phyloP scores from a whole-genome alignment of 2,329 filamentous ascomycete species.

The Xylaria sp. region DNA sequence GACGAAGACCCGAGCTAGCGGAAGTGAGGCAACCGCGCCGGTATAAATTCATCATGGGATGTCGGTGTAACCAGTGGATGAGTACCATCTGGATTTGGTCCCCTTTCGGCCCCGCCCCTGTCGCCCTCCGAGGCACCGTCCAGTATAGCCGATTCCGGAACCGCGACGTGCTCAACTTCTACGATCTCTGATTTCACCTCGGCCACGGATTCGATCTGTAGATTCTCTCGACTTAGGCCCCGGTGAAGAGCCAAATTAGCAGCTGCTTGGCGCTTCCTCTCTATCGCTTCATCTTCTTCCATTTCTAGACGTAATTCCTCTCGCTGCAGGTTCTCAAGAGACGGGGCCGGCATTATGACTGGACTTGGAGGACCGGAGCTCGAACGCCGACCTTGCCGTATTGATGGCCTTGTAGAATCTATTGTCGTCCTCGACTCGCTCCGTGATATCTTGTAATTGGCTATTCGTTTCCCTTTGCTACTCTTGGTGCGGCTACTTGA shows the following conservation, averaged over 20 bases:
- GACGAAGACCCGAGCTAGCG: slow-evolving; percentile 47
- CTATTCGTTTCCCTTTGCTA: slow-evolving; percentile 68
- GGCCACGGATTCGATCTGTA: slow-evolving; percentile 51
- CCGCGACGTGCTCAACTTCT: slow-evolving; percentile 46
- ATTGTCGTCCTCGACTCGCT: slow-evolving; percentile 70
- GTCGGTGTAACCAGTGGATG: slow-evolving; percentile 24
- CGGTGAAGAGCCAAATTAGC: slow-evolving; percentile 61
- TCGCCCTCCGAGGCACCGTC: slow-evolving; percentile 43
- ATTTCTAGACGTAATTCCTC: slow-evolving; percentile 64
- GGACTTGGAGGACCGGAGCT: slow-evolving; percentile 51
- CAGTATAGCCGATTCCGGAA: slow-evolving; percentile 44
- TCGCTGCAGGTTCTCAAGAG: slow-evolving; percentile 62
- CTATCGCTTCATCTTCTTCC: slow-evolving; percentile 65
- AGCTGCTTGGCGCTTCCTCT: slow-evolving; percentile 64
- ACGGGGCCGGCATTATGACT: slow-evolving; percentile 55
- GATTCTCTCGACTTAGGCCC: slow-evolving; percentile 56
- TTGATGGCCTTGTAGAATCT: slow-evolving; percentile 53
- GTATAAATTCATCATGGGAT: slow-evolving; percentile 59
- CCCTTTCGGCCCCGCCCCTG: slow-evolving; percentile 27
- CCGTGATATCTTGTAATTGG: slow-evolving; percentile 56
- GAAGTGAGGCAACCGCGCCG: slow-evolving; percentile 69
- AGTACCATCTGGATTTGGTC: slow-evolving; percentile 27
- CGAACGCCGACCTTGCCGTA: slow-evolving; percentile 41
- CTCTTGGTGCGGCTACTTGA: slow-evolving; percentile 73
- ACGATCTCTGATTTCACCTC: slow-evolving; percentile 50